A percentile compares a stretch with the other conserved stretches of the same genome.
These are phyloP conservation scores for Hirsutella rhossiliensis DNA, from an alignment of 2,329 filamentous ascomycete species.

Conservation along the genomic window DNA sequence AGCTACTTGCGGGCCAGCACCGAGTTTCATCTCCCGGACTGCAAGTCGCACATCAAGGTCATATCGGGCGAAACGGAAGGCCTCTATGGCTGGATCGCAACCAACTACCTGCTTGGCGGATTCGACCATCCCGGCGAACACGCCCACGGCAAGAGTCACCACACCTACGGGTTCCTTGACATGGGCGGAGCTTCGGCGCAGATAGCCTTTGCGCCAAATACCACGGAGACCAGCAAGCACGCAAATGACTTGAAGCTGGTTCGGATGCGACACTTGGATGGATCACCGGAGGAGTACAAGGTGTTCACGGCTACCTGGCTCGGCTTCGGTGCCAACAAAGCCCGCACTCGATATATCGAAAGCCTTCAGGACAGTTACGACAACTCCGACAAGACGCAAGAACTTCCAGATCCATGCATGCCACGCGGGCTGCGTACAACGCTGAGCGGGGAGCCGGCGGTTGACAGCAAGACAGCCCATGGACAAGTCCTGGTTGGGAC, in stretches of 20 bases:
- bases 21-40: slow-evolving; percentile 79
- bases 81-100: slow-evolving; percentile 92
- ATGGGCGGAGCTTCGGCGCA: slow-evolving; percentile 98
- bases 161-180: slow-evolving; percentile 94
- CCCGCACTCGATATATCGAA: slow-evolving; percentile 73
- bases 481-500: slow-evolving; percentile 61
- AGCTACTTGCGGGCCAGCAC: slow-evolving; percentile 67
- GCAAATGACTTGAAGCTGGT: slow-evolving; percentile 79
- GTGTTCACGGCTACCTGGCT: slow-evolving; percentile 97
- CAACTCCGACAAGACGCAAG: slow-evolving; percentile 32
- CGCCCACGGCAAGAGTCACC: slow-evolving; percentile 73
- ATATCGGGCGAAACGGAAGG: slow-evolving; percentile 94
- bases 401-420: slow-evolving; percentile 84
- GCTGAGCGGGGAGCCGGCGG: slow-evolving; percentile 49
- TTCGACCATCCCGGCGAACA: slow-evolving; percentile 70
- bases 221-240: slow-evolving; percentile 81
- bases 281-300: slow-evolving; percentile 64
- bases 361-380: slow-evolving; percentile 56
- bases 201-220: slow-evolving; percentile 93
- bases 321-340: slow-evolving; percentile 93
- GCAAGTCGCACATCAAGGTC: slow-evolving; percentile 78
- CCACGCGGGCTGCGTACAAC: slow-evolving; percentile 66
- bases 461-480: slow-evolving; percentile 20
- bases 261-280: slow-evolving; percentile 73
- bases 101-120: slow-evolving; percentile 86